Percentiles rank a stretch among this genome's conserved stretches.
Conservation (phyloP, 257 asterid species). For the Handroanthus guayacan region DNA sequence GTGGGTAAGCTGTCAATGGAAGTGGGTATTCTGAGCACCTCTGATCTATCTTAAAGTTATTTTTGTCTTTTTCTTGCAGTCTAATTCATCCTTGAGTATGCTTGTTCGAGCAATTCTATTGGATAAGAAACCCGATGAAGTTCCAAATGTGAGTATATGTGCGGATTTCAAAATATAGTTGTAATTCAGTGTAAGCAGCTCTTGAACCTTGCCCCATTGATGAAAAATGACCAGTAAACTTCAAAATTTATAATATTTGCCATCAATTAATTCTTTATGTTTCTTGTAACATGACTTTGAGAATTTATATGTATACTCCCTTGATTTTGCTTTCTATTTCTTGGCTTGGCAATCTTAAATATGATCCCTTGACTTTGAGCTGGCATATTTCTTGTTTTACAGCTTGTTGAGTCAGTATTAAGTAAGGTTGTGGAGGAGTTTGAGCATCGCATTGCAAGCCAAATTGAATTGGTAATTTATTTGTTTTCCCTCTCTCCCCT, state of each 20-base stretch:
- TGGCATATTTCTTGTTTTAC: conserved; percentile 36
- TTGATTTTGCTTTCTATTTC: neutral
- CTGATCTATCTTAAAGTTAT: neutral
- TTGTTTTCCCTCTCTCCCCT: conserved; percentile 1
- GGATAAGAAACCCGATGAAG: conserved; percentile 96
- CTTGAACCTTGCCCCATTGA: neutral
- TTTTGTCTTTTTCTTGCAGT: conserved; percentile 49
- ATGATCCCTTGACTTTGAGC: conserved; percentile 27
- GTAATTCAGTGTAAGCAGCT: neutral
- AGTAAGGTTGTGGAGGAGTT: conserved; percentile 86
- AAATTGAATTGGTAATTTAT: conserved; percentile 58
- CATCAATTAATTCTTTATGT: neutral
- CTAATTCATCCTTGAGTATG: conserved; percentile 75
- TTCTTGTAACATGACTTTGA: neutral
- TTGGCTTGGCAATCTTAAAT: conserved; percentile 21
- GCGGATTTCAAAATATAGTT: conserved; percentile 3
- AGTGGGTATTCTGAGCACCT: conserved; percentile 1
- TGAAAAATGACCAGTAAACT: neutral
- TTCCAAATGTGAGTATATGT: conserved; percentile 67
- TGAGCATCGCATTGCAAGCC: conserved; percentile 74
- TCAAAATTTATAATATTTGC: neutral
- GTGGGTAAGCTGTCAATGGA: conserved; percentile 49
- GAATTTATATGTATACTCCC: neutral
- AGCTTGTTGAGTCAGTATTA: conserved; percentile 88
- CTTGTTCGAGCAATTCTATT: conserved; percentile 78